These are phyloP conservation scores for Blepharisma undulans DNA, from an alignment of 169 alveolate genomes.

Conservation along the genomic window DNA sequence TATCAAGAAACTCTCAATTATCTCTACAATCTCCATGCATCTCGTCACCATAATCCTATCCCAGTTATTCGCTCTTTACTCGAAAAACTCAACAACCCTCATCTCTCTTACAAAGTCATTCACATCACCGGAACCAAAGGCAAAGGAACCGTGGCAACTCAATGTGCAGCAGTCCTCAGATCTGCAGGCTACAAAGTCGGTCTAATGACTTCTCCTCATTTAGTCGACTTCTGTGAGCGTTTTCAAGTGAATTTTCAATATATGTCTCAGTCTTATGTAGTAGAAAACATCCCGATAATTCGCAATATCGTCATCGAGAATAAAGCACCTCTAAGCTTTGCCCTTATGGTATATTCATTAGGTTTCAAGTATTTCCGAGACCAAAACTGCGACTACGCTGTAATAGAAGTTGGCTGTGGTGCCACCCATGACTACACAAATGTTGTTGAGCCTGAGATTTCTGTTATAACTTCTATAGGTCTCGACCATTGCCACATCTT, in stretches of 20 bases:
- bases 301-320: constrained; percentile 40
- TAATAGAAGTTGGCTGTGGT: constrained; percentile 92
- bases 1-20: not conserved
- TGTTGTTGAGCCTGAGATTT: constrained; percentile 70
- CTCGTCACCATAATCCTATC: not conserved
- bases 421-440: constrained; percentile 92
- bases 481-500: constrained; percentile 87
- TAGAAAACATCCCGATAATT: constrained; percentile 43
- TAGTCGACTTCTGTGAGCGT: constrained; percentile 86
- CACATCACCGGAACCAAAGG: constrained; percentile 94
- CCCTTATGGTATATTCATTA: constrained; percentile 60
- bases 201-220: constrained; percentile 90
- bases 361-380: constrained; percentile 74
- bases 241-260: constrained; percentile 68
- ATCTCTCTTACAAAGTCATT: constrained; percentile 64
- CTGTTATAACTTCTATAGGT: constrained; percentile 87
- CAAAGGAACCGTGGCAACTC: constrained; percentile 87
- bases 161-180: constrained; percentile 68
- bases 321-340: constrained; percentile 68
- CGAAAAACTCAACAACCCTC: constrained; percentile 66
- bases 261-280: constrained; percentile 68
- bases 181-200: constrained; percentile 83
- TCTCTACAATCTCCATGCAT: not conserved
- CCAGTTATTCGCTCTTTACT: not conserved
- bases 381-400: constrained; percentile 85